These are phyloP conservation scores for Microstegium vimineum DNA, from an alignment of 176 grass and related monocot genomes.

Conservation along the genomic window DNA sequence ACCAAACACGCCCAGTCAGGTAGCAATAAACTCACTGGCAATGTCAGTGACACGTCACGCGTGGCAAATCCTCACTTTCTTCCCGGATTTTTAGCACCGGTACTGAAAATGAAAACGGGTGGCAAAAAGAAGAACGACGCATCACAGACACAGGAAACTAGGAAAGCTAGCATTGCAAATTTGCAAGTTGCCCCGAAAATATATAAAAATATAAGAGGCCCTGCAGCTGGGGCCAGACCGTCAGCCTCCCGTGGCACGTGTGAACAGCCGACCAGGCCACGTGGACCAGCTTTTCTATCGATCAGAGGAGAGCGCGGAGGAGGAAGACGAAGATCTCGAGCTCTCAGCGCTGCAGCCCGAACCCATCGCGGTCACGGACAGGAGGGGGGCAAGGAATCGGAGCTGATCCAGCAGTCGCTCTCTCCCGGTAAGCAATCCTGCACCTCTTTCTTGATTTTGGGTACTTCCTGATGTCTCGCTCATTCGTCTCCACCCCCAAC, in stretches of 20 bases:
- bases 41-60: too few species aligned
- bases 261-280: conserved; percentile 11
- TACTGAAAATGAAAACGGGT: too few species aligned
- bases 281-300: not conserved
- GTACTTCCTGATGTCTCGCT: too few species aligned
- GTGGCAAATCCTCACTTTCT: too few species aligned
- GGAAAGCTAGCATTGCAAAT: too few species aligned
- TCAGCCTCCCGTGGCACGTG: not conserved
- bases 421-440: not conserved
- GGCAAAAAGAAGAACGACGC: too few species aligned
- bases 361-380: not conserved
- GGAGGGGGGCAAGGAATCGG: not conserved
- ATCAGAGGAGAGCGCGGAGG: not conserved
- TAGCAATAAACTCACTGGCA: too few species aligned
- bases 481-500: too few species aligned
- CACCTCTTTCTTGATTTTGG: not conserved
- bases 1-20: too few species aligned
- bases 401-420: not conserved
- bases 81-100: too few species aligned
- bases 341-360: not conserved
- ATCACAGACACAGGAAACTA: too few species aligned
- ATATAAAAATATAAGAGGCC: not conserved
- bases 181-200: not conserved
- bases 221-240: not conserved
- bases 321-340: not conserved